Conservation (phyloP, 2,329 filamentous ascomycete genomes). For the Xylaria sp. region DNA sequence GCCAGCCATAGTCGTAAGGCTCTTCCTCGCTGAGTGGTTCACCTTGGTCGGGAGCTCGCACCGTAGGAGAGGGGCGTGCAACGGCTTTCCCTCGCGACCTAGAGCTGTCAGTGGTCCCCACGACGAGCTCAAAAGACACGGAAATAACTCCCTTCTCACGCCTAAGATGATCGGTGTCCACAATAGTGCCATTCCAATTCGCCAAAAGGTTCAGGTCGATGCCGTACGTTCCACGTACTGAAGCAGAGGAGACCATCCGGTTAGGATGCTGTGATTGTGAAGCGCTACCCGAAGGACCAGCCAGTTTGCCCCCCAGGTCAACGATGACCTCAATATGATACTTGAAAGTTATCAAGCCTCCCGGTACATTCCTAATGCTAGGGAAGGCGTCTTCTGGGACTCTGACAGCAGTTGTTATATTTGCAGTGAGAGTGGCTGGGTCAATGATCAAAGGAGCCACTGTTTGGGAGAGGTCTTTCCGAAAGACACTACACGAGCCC, state of each 20-base stretch:
- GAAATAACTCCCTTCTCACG: conserved; percentile 93
- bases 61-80: conserved; percentile 39
- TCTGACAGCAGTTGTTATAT: conserved; percentile 83
- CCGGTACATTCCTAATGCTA: conserved; percentile 88
- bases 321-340: conserved; percentile 94
- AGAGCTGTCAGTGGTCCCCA: conserved; percentile 83
- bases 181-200: conserved; percentile 74
- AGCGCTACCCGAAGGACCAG: conserved; percentile 62
- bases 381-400: conserved; percentile 93
- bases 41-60: conserved; percentile 42
- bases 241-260: conserved; percentile 53
- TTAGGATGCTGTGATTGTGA: conserved; percentile 55
- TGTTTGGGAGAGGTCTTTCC: conserved; percentile 91
- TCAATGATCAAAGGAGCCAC: conserved; percentile 91
- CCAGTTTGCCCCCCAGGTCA: conserved; percentile 87
- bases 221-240: conserved; percentile 50
- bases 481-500: conserved; percentile 89
- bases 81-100: conserved; percentile 47
- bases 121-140: conserved; percentile 84
- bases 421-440: conserved; percentile 79
- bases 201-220: conserved; percentile 59
- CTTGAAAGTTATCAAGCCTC: conserved; percentile 93
- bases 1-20: conserved; percentile 47
- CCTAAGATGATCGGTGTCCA: conserved; percentile 87
- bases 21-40: conserved; percentile 36